Percentiles rank a stretch among this genome's conserved stretches.
Evolutionary conservation across 2,329 filamentous ascomycete genomes (phyloP).

Genomic region (Calonectria hawksworthii): DNA sequence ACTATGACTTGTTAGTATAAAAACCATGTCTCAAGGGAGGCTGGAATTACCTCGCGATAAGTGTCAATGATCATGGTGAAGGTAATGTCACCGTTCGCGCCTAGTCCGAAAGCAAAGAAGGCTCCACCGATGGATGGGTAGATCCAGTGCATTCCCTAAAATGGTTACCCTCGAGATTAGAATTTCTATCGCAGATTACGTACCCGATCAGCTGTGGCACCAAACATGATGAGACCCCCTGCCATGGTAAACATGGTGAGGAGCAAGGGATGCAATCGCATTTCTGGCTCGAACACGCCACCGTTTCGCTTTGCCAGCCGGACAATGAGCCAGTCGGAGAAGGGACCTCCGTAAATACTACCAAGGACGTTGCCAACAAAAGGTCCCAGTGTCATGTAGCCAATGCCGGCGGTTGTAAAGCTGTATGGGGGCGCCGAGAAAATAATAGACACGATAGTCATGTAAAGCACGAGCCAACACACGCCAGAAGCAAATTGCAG

Average conservation of each 20-base stretch:
- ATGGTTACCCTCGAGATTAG: not conserved
- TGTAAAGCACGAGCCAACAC: conserved; percentile 39
- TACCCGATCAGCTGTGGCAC: conserved; percentile 52
- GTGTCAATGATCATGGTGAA: conserved; percentile 54
- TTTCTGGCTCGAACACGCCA: conserved; percentile 60
- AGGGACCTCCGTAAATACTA: conserved; percentile 53
- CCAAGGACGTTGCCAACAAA: conserved; percentile 57
- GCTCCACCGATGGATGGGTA: conserved; percentile 53
- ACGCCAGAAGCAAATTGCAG: conserved; percentile 54
- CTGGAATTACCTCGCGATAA: conserved; percentile 43
- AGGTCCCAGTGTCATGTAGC: conserved; percentile 47
- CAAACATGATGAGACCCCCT: conserved; percentile 57
- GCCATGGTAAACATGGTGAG: conserved; percentile 51
- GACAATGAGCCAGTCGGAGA: conserved; percentile 56
- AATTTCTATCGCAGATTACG: conserved; percentile 12
- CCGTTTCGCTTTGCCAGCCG: conserved; percentile 54
- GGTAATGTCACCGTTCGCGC: conserved; percentile 53
- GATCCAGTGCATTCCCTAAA: conserved; percentile 59
- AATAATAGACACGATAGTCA: conserved; percentile 50
- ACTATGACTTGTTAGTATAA: not conserved
- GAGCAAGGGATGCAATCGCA: conserved; percentile 52
- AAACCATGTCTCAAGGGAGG: not conserved
- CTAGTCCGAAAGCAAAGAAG: conserved; percentile 55
- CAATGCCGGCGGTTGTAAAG: conserved; percentile 44
- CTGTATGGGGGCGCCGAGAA: conserved; percentile 52